Evolutionary conservation across 805 yeast genomes (phyloP).

Genomic region (Lachancea thermotolerans): DNA sequence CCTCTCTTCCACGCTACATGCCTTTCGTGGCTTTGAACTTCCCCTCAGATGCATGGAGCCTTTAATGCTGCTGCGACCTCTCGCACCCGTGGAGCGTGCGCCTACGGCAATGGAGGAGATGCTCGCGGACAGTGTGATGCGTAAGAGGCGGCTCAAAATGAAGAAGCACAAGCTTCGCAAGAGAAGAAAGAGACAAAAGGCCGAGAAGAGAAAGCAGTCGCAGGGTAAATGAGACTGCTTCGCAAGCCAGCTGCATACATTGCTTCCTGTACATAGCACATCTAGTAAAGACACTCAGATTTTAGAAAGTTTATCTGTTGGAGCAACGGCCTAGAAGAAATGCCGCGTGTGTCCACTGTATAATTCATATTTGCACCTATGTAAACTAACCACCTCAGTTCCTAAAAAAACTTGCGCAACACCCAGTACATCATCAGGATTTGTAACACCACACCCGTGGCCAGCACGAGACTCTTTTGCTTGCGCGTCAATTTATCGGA

Average conservation of each 20-base stretch:
- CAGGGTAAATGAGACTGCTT: conserved; percentile 25
- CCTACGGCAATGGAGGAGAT: conserved; percentile 18
- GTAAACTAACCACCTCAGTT: background rate
- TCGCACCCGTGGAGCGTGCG: background rate
- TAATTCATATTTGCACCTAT: background rate
- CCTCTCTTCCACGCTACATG: background rate
- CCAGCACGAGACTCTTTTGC: conserved; percentile 9
- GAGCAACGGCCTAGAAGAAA: background rate
- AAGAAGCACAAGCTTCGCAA: conserved; percentile 95
- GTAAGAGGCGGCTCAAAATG: conserved; percentile 91
- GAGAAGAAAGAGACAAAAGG: conserved; percentile 91
- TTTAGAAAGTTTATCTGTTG: background rate
- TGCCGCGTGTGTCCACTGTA: background rate
- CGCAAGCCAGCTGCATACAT: background rate
- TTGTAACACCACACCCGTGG: conserved; percentile 9
- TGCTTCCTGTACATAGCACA: too few relatives aligned
- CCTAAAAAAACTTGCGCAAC: conserved; percentile 7
- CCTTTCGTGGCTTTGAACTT: background rate
- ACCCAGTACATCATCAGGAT: conserved; percentile 9
- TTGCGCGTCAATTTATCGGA: conserved; percentile 16
- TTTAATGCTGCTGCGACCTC: conserved; percentile 1
- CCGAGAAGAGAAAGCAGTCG: conserved; percentile 65
- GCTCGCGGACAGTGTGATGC: conserved; percentile 60
- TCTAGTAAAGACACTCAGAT: background rate
- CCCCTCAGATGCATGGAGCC: background rate